Evolutionary conservation across 164 flowering plant genomes (phyloP), one percentile per base, ranked within the genome.

Genomic region (Paratinospora sagittata): DNA sequence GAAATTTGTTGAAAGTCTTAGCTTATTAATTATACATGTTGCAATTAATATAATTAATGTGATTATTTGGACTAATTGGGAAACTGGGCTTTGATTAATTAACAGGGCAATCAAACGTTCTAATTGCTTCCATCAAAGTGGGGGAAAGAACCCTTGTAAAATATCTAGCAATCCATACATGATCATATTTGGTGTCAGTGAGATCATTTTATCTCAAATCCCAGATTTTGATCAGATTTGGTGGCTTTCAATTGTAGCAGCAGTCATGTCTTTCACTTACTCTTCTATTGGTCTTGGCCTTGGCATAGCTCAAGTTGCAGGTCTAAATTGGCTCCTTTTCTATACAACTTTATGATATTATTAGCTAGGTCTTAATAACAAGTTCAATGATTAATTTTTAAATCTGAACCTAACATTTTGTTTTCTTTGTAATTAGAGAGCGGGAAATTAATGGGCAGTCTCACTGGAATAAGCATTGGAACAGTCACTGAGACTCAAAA

Each of bases 61-160:
- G 60, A 26, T 24, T 24, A 8, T 61, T 61, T 61, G 64, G 33
- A 61, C 16, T 61, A 61, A 61, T 61, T 11, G 64, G 33, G 49
- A n/a, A 3, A 47, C 37, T 65, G 26, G 24, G 49, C 0, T 34
- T 66, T 64, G 34, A 30, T 30, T 66, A 11, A 66, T 11, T 0
- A 63, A 71, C 68, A 71, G 73, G 74, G 74, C 74, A 17, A 65
- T 72, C 16, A 52, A 72, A 65, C 24, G 69, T 27, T 72, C 74
- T 3, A 52, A 72, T 23, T 72, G 68, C 57, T 72, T 72, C 69
- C 74, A 72, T 55, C 27, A 62, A 12, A 68, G 63, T 39, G 66
- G 66, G 13, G 57, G 57, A 24, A 39, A 70, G 24, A 61, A 70
- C 62, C 45, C 60, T 21, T 65, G 69, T 33, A 63, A 34, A 7